These are phyloP conservation scores for Taxillus chinensis DNA, from an alignment of 164 flowering plant genomes.

Conservation along the genomic window DNA sequence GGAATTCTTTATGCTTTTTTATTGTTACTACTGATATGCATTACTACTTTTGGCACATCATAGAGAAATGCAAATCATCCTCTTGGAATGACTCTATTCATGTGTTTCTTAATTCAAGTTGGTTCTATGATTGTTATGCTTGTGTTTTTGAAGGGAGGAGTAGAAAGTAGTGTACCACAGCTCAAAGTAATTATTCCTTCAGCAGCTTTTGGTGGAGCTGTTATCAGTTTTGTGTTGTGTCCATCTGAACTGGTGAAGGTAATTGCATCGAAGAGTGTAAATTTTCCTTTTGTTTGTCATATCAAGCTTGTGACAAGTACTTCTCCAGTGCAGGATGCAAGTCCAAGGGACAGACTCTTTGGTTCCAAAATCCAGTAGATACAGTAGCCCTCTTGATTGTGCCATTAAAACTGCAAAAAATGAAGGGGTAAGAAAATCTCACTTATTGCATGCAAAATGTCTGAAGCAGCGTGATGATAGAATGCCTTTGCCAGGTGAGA, in stretches of 20 bases:
- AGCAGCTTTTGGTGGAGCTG: conserved; percentile 69
- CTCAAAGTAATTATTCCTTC: conserved; percentile 65
- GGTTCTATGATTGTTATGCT: not conserved
- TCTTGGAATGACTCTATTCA: not conserved
- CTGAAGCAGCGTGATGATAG: conserved; percentile 14
- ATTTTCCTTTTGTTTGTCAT: not conserved
- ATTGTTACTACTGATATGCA: not conserved
- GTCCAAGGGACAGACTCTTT: conserved; percentile 72
- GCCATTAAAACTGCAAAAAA: conserved; percentile 54
- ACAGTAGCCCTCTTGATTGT: conserved; percentile 71
- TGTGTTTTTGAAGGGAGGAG: conserved; percentile 37
- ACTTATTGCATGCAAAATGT: conserved; percentile 1
- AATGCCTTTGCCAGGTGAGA: conserved; percentile 41
- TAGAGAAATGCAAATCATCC: not conserved
- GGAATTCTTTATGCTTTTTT: conserved; percentile 1
- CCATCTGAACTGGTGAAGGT: conserved; percentile 92
- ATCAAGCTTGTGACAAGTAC: conserved; percentile 18
- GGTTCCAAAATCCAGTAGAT: conserved; percentile 44
- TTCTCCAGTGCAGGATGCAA: conserved; percentile 97
- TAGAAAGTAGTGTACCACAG: conserved; percentile 38
- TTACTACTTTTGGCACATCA: conserved; percentile 2
- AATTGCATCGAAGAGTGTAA: conserved; percentile 9
- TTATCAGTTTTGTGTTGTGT: conserved; percentile 75
- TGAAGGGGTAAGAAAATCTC: conserved; percentile 64
- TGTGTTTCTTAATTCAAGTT: not conserved